Evolutionary conservation across 2,329 filamentous ascomycete species (phyloP).

Genomic region (Cytospora schulzeri): DNA sequence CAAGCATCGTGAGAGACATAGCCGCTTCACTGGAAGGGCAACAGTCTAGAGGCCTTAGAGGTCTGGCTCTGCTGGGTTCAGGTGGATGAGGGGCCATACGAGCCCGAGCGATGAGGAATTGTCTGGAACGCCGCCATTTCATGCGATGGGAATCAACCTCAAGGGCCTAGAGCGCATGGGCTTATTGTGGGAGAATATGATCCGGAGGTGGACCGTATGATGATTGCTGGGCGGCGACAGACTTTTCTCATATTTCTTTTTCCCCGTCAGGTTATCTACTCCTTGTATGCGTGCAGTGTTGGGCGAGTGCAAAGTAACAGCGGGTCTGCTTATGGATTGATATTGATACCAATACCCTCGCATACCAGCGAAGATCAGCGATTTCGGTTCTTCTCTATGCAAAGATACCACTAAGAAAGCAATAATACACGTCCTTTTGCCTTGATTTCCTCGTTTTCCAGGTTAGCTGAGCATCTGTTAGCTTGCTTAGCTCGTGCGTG

Average conservation of each 20-base stretch:
- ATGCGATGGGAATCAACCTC: too few relatives aligned
- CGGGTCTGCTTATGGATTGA: too few relatives aligned
- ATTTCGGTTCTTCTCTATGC: constrained; percentile 18
- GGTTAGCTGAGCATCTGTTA: neutral
- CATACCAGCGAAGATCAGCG: constrained; percentile 8
- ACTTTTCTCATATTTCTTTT: neutral
- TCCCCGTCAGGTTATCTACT: neutral
- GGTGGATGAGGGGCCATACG: neutral
- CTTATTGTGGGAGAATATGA: neutral
- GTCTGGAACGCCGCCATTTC: neutral
- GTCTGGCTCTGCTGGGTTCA: constrained; percentile 38
- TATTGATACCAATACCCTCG: constrained; percentile 13
- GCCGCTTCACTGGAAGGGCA: constrained; percentile 62
- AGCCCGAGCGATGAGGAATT: neutral
- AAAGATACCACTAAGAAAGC: constrained; percentile 24
- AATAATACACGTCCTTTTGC: neutral
- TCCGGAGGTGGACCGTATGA: neutral
- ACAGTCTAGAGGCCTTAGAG: constrained; percentile 44
- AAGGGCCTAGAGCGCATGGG: neutral
- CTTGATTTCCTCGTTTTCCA: neutral
- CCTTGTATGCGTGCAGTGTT: neutral
- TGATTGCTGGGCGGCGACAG: neutral
- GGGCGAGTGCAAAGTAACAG: neutral
- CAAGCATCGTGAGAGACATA: constrained; percentile 53
- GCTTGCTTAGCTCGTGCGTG: neutral